These are phyloP conservation scores for Naganishia cerealis DNA, from an alignment of 1,284 basidiomycete species.

Conservation along the genomic window DNA sequence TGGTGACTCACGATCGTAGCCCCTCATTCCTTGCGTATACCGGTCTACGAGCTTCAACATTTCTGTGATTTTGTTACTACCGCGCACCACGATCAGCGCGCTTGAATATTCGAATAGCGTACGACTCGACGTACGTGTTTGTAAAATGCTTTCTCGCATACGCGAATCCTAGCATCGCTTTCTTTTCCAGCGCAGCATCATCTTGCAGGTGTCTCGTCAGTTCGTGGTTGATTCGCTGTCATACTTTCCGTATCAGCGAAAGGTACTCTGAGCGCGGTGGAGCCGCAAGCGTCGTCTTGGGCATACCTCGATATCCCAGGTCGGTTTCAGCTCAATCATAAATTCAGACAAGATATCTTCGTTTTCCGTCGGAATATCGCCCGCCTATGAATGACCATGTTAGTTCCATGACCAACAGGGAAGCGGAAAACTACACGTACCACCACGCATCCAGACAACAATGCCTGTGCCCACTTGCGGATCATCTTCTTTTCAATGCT, in stretches of 20 bases:
- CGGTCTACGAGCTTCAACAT: slow-evolving; percentile 46
- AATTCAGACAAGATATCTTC: slow-evolving; percentile 46
- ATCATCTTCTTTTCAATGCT: slow-evolving; percentile 54
- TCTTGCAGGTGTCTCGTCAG: slow-evolving; percentile 42
- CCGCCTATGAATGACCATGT: slow-evolving; percentile 34
- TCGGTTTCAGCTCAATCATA: slow-evolving; percentile 46
- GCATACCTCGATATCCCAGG: slow-evolving; percentile 44
- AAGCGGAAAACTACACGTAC: not conserved
- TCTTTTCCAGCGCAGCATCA: slow-evolving; percentile 46
- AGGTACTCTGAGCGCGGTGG: not conserved
- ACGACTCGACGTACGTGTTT: slow-evolving; percentile 40
- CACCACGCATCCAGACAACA: slow-evolving; percentile 50
- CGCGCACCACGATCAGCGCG: not conserved
- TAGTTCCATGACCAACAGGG: too few relatives aligned
- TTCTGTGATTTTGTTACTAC: slow-evolving; percentile 45
- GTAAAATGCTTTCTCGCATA: slow-evolving; percentile 50
- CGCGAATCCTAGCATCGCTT: slow-evolving; percentile 48
- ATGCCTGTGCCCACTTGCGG: slow-evolving; percentile 52
- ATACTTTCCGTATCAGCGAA: not conserved
- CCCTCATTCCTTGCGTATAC: slow-evolving; percentile 44
- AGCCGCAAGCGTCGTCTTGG: too few relatives aligned
- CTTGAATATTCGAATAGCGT: not conserved
- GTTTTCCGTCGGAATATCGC: slow-evolving; percentile 52
- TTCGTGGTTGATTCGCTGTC: slow-evolving; percentile 41
- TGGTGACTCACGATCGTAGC: slow-evolving; percentile 47